Evolutionary conservation across 805 yeast species (phyloP).

Genomic region (Priceomyces melissophilus): DNA sequence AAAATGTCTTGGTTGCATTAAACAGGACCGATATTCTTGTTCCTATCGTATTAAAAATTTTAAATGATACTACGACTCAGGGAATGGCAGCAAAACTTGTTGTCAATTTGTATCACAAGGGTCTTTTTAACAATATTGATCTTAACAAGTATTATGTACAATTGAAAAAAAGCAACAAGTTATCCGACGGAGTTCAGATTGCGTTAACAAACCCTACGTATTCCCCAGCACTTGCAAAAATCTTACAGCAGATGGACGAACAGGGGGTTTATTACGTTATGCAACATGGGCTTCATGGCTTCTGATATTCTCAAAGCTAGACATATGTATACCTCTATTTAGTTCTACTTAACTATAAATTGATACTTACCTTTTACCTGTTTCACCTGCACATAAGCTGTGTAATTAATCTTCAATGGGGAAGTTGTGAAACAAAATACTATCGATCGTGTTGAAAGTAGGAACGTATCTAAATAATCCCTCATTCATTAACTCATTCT

Average conservation of each 20-base stretch:
- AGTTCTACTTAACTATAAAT: too few relatives aligned
- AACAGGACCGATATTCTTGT: constrained; percentile 27
- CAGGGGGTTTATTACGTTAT: constrained; percentile 28
- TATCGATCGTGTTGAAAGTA: too few relatives aligned
- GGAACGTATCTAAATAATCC: too few relatives aligned
- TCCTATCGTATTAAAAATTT: constrained; percentile 22
- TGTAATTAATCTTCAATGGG: too few relatives aligned
- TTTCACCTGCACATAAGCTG: too few relatives aligned
- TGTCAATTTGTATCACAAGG: constrained; percentile 25
- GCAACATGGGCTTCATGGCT: constrained; percentile 30
- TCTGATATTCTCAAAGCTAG: constrained; percentile 1
- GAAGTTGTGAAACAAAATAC: too few relatives aligned
- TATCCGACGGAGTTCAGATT: constrained; percentile 22
- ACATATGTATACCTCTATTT: not conserved
- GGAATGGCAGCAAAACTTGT: constrained; percentile 19
- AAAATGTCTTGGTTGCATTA: constrained; percentile 25
- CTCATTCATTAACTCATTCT: too few relatives aligned
- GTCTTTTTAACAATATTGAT: constrained; percentile 30
- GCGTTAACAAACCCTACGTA: constrained; percentile 25
- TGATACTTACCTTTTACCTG: too few relatives aligned
- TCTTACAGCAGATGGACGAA: constrained; percentile 28
- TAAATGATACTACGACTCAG: constrained; percentile 22
- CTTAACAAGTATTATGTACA: constrained; percentile 17
- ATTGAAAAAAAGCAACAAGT: constrained; percentile 19
- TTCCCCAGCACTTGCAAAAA: constrained; percentile 29